These are phyloP conservation scores for Sporisorium graminicola DNA, from an alignment of 1,284 basidiomycete genomes.

Conservation along the genomic window DNA sequence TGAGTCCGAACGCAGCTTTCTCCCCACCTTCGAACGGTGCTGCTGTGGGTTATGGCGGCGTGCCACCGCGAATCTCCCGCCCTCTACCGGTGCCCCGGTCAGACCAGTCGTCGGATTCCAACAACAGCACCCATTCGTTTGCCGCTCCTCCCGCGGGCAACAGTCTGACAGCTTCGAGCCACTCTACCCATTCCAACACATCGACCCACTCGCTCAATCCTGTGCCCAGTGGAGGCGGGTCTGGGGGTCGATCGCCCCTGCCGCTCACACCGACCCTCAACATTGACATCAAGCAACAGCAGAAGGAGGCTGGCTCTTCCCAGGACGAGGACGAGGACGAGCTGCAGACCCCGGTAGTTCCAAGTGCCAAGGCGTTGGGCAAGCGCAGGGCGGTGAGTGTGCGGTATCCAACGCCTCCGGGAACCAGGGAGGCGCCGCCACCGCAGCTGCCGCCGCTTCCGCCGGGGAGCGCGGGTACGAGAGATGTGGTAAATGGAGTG, in stretches of 20 bases:
- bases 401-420: constrained; percentile 29
- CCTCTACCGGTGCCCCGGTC: constrained; percentile 34
- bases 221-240: neutral
- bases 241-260: constrained; percentile 4
- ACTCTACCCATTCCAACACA: constrained; percentile 5
- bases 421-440: neutral
- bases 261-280: constrained; percentile 25
- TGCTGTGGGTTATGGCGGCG: neutral
- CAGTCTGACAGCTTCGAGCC: constrained; percentile 5
- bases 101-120: constrained; percentile 28
- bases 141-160: neutral
- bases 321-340: constrained; percentile 41
- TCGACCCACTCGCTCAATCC: constrained; percentile 4
- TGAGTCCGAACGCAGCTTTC: neutral
- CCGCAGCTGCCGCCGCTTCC: constrained; percentile 13
- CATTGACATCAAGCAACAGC: constrained; percentile 6
- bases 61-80: constrained; percentile 17
- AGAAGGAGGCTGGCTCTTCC: too few species aligned
- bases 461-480: neutral
- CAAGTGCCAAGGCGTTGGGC: constrained; percentile 60
- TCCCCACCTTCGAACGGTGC: neutral
- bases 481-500: constrained; percentile 1
- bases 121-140: constrained; percentile 24
- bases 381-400: constrained; percentile 55
- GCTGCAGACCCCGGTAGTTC: constrained; percentile 51